Base-by-base conservation (phyloP, 1,284 basidiomycete genomes). In the Ustilago hordei region DNA sequence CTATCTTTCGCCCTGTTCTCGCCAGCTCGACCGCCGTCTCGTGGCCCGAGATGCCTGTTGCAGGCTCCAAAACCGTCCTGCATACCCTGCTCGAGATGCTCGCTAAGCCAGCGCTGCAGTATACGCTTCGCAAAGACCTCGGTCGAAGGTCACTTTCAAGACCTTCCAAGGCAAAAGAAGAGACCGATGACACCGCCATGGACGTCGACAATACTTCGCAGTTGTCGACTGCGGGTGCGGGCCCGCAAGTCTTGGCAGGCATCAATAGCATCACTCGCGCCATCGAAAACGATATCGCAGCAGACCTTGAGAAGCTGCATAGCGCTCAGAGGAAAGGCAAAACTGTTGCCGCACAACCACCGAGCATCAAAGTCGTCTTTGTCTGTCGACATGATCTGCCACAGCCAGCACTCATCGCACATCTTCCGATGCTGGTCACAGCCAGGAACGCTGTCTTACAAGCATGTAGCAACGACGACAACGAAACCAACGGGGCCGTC, bases 1-100 rank as follows among this genome's bases (percentile, higher is more conserved):
- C 73, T 1, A 74, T 79, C 45, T 79, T 74, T 28, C 71, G 74
- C 17, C 74, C 75, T 8, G 78, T 79, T 3, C 68, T 79, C 15
- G 63, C 66, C 43, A 77, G 70, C 52, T 67, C 78, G 12, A 73
- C 75, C 3, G 71, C 64, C 1, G 74, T 79, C 13, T 58, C 55
- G 11, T 79, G 78, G 78, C 78, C 78, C 6, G 70, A 73, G 13
- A 64, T 79, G 62, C 65, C 78, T 8, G 43, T 65, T 8, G 74
- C 71, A 28, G 74, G 66, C 3, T 73, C 74, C 36, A 69, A 77
- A 50, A 73, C 75, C 19, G 69, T 79, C 1, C 60, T 79, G 2
- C 74, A 79, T 15, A 74, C 74, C 5, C 48, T 79, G 17, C 60
- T 77, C 54, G 78, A 79, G 38, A 32, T 67, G 4, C 64, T 79